phyloP scores from a whole-genome alignment of 2,329 filamentous ascomycete genomes.

The Botrytis cinerea region DNA sequence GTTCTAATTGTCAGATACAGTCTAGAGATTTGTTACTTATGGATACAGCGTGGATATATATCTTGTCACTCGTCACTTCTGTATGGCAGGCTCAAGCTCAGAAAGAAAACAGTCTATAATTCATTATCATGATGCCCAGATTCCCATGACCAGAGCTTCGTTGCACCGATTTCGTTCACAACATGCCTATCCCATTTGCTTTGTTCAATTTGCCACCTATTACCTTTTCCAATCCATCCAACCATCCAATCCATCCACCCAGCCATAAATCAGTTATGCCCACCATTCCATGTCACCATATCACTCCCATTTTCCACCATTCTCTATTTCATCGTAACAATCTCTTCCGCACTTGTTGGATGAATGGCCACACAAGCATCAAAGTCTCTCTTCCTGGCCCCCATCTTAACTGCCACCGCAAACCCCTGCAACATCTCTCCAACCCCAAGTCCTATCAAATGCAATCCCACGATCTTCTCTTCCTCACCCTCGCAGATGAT shows the following conservation, averaged over 20 bases:
- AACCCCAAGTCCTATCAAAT: conserved; percentile 51
- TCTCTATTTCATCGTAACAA: conserved; percentile 50
- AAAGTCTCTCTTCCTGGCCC: conserved; percentile 75
- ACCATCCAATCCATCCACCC: too few relatives aligned
- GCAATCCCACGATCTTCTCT: conserved; percentile 53
- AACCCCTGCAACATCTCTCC: conserved; percentile 78
- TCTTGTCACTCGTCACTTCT: background rate
- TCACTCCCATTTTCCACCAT: background rate
- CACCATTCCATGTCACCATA: background rate
- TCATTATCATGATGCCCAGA: background rate
- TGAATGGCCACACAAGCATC: conserved; percentile 76
- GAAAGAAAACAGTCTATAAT: background rate
- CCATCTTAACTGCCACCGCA: conserved; percentile 77
- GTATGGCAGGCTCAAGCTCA: background rate
- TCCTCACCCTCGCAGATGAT: conserved; percentile 50
- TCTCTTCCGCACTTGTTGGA: conserved; percentile 73
- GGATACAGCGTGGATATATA: background rate
- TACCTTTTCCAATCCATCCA: background rate
- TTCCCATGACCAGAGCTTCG: background rate
- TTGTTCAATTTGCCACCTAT: conserved; percentile 2
- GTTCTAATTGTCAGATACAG: background rate
- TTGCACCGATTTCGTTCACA: background rate
- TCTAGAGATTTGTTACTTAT: background rate
- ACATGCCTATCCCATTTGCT: background rate
- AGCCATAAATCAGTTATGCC: background rate